Percentiles rank a stretch among this genome's conserved stretches.
Conservation (phyloP, 306 rosid genomes). For the Canavalia ensiformis region DNA sequence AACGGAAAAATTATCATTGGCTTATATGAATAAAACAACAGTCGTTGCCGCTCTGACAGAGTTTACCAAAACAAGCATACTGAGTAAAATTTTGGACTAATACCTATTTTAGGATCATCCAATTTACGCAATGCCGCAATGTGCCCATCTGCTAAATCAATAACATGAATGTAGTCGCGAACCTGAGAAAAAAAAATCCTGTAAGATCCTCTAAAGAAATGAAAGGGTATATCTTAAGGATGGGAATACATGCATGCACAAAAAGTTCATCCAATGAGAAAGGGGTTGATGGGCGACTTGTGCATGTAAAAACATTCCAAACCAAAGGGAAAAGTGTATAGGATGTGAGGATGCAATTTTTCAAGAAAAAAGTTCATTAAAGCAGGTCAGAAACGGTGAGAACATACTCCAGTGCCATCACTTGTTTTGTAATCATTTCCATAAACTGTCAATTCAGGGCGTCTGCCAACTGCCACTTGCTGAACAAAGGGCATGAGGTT, state of each 20-base stretch:
- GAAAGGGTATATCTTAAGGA: conserved; percentile 5
- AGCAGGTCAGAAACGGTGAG: conserved; percentile 8
- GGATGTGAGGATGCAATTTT: conserved; percentile 13
- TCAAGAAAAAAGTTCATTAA: not conserved
- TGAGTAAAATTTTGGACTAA: conserved; percentile 17
- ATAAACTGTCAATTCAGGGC: conserved; percentile 79
- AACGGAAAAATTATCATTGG: not conserved
- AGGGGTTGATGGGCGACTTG: not conserved
- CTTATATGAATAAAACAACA: not conserved
- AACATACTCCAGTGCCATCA: conserved; percentile 97
- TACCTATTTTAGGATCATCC: conserved; percentile 74
- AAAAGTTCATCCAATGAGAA: conserved; percentile 23
- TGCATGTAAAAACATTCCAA: not conserved
- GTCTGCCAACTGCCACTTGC: conserved; percentile 99
- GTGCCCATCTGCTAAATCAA: conserved; percentile 98
- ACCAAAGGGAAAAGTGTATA: conserved; percentile 1
- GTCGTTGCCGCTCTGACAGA: conserved; percentile 5
- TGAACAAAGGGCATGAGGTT: conserved; percentile 99
- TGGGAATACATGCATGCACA: not conserved
- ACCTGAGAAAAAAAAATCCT: conserved; percentile 68
- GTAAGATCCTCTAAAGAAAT: conserved; percentile 42
- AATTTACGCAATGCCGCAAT: conserved; percentile 88
- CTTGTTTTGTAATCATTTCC: conserved; percentile 88
- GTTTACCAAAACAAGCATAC: conserved; percentile 1
- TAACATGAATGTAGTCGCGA: conserved; percentile 95